Percentiles rank a stretch among this genome's conserved stretches.
Evolutionary conservation across 2,329 filamentous ascomycete genomes (phyloP).

Genomic region (Clarireedia homoeocarpa): DNA sequence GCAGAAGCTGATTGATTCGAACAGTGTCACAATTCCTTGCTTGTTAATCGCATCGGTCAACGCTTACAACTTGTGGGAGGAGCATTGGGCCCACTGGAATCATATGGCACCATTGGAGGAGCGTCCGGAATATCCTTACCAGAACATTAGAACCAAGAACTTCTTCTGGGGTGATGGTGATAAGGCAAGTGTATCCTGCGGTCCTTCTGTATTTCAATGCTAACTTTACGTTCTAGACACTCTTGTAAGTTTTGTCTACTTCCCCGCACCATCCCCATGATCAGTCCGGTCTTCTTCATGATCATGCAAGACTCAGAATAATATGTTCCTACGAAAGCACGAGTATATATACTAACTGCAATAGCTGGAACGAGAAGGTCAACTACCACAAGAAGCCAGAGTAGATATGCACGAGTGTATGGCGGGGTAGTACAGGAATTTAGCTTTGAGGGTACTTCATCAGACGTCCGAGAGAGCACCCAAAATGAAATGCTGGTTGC

Average conservation of each 20-base stretch:
- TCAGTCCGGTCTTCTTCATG: too few relatives aligned
- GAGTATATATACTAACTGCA: slow-evolving; percentile 13
- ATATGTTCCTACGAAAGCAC: too few relatives aligned
- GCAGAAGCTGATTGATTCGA: slow-evolving; percentile 13
- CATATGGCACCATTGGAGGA: slow-evolving; percentile 86
- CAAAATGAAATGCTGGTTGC: neutral
- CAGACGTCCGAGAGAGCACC: neutral
- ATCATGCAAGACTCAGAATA: too few relatives aligned
- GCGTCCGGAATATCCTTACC: slow-evolving; percentile 87
- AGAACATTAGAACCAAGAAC: slow-evolving; percentile 97
- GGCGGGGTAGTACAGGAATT: neutral
- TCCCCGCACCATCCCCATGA: neutral
- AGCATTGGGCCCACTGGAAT: slow-evolving; percentile 94
- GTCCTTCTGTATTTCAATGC: neutral
- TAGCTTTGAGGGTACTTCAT: neutral
- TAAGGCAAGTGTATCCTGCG: slow-evolving; percentile 53
- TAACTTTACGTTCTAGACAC: slow-evolving; percentile 40
- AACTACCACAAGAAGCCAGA: slow-evolving; percentile 76
- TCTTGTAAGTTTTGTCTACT: slow-evolving; percentile 49
- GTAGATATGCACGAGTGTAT: slow-evolving; percentile 9
- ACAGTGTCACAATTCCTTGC: slow-evolving; percentile 66
- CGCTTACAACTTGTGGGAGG: slow-evolving; percentile 83
- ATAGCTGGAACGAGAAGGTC: slow-evolving; percentile 86
- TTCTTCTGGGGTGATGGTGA: slow-evolving; percentile 92
- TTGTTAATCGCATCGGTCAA: slow-evolving; percentile 69